These are phyloP conservation scores for Fusarium cicatricum DNA, from an alignment of 2,329 filamentous ascomycete species.

Conservation along the genomic window DNA sequence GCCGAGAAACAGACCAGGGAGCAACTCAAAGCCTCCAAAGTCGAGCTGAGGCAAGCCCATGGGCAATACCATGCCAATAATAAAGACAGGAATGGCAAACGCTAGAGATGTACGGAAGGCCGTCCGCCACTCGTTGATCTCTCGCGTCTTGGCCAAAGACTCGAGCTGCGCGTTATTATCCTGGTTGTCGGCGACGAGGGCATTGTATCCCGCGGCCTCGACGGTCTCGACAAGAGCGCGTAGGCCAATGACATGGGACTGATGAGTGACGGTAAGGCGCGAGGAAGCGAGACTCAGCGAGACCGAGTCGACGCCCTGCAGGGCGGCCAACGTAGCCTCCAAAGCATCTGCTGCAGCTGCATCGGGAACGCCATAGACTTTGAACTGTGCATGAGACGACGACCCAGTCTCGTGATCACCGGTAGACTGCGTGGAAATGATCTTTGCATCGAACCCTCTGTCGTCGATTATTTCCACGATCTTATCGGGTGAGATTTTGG, in stretches of 20 bases:
- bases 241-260: constrained; percentile 76
- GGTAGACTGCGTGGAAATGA: constrained; percentile 79
- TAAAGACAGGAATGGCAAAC: constrained; percentile 89
- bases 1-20: constrained; percentile 85
- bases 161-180: constrained; percentile 98
- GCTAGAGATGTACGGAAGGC: constrained; percentile 80
- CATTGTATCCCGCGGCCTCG: constrained; percentile 86
- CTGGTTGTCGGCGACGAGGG: constrained; percentile 86
- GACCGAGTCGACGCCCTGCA: constrained; percentile 78
- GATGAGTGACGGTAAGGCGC: constrained; percentile 76
- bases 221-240: constrained; percentile 83
- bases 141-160: constrained; percentile 93
- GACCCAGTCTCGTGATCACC: constrained; percentile 61
- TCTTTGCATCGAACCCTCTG: constrained; percentile 82
- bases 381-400: constrained; percentile 76
- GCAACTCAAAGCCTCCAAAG: constrained; percentile 72
- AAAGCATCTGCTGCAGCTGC: constrained; percentile 75
- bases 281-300: constrained; percentile 77
- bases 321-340: constrained; percentile 70
- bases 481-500: constrained; percentile 73
- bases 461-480: constrained; percentile 89
- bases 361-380: constrained; percentile 81
- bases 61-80: constrained; percentile 92
- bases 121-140: constrained; percentile 90
- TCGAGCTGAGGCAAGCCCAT: constrained; percentile 83